These are phyloP conservation scores for Flaveria robusta DNA, from an alignment of 129 eudicot genomes.

Conservation along the genomic window DNA sequence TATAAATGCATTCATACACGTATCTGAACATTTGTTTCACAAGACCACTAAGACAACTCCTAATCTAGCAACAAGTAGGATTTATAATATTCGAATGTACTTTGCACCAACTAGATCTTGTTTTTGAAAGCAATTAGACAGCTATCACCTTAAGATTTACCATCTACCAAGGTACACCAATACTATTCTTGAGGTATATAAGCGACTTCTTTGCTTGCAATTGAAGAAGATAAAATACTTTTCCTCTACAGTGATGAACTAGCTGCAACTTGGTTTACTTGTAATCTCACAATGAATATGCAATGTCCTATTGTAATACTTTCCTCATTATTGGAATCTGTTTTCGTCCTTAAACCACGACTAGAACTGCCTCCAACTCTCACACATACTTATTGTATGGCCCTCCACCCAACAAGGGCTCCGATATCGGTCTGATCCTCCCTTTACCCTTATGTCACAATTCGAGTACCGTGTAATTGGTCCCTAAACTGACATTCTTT, in stretches of 20 bases:
- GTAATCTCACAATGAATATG: slow-evolving; percentile 11
- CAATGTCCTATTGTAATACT: not conserved
- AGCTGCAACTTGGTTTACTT: slow-evolving; percentile 91
- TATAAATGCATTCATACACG: slow-evolving; percentile 88
- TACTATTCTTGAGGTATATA: too few species aligned
- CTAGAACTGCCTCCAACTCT: not conserved
- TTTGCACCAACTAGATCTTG: slow-evolving; percentile 78
- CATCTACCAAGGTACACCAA: slow-evolving; percentile 88
- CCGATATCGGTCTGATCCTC: not conserved
- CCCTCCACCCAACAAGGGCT: not conserved
- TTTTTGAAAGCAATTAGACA: slow-evolving; percentile 79
- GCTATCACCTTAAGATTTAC: slow-evolving; percentile 80
- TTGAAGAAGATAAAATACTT: too few species aligned
- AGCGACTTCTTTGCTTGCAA: too few species aligned
- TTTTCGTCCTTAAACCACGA: not conserved
- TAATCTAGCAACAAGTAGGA: slow-evolving; percentile 78
- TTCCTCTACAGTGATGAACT: too few species aligned
- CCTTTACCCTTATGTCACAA: not conserved
- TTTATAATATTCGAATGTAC: slow-evolving; percentile 85
- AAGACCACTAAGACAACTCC: slow-evolving; percentile 64
- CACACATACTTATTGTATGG: not conserved
- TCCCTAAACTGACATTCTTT: not conserved
- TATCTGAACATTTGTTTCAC: slow-evolving; percentile 75
- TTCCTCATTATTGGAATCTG: not conserved
- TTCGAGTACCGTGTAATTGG: not conserved